Evolutionary conservation across 768 basidiomycete genomes (phyloP).

Genomic region (Mycena chlorophos): DNA sequence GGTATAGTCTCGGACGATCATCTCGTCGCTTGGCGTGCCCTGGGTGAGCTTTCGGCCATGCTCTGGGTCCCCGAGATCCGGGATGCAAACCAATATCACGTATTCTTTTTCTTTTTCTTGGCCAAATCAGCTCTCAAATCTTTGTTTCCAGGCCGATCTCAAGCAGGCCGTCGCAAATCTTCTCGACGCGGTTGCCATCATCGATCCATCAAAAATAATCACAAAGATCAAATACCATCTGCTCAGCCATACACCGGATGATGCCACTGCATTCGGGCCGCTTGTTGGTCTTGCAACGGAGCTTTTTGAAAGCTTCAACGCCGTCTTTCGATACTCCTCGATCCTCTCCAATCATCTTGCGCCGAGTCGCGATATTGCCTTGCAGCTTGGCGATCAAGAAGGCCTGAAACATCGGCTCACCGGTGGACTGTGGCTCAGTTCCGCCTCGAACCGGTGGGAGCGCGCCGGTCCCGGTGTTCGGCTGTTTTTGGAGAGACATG

Average conservation of each 20-base stretch:
- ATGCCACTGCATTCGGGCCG: slow-evolving; percentile 20
- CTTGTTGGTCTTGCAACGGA: slow-evolving; percentile 17
- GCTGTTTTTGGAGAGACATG: slow-evolving; percentile 10
- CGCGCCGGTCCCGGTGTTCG: slow-evolving; percentile 19
- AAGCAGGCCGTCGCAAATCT: slow-evolving; percentile 19
- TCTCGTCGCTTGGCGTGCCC: slow-evolving; percentile 32
- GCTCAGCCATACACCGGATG: slow-evolving; percentile 14
- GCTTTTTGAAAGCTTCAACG: slow-evolving; percentile 31
- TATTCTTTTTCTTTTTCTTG: slow-evolving; percentile 19
- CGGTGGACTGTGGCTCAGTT: slow-evolving; percentile 20
- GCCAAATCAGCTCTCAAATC: neutral
- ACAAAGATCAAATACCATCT: slow-evolving; percentile 22
- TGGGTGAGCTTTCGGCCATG: slow-evolving; percentile 37
- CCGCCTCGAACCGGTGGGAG: neutral
- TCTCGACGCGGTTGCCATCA: slow-evolving; percentile 21
- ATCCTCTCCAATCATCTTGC: slow-evolving; percentile 31
- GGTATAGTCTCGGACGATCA: slow-evolving; percentile 28
- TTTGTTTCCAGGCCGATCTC: slow-evolving; percentile 13
- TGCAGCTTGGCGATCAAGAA: slow-evolving; percentile 20
- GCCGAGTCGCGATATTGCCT: slow-evolving; percentile 30
- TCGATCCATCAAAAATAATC: slow-evolving; percentile 22
- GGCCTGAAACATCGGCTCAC: slow-evolving; percentile 26
- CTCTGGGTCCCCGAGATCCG: slow-evolving; percentile 44
- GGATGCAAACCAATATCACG: slow-evolving; percentile 37
- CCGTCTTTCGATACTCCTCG: slow-evolving; percentile 26